A percentile compares a stretch with the other conserved stretches of the same genome.
These are phyloP conservation scores for Fusarium poae DNA, from an alignment of 2,329 filamentous ascomycete genomes.

Conservation along the genomic window DNA sequence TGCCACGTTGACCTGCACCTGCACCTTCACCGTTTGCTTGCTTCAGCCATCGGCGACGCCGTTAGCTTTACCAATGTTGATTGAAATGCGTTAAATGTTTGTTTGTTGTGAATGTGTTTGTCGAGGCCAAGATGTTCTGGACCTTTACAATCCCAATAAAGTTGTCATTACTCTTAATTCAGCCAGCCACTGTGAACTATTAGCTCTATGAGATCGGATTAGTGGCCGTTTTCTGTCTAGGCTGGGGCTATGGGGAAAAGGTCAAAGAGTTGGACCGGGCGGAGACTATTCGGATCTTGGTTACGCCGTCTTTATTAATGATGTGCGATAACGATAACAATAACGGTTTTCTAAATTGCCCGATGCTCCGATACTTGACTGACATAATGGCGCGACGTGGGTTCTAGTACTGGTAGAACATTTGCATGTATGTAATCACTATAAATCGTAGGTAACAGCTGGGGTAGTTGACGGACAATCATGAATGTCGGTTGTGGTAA, in stretches of 20 bases:
- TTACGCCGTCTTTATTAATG: not conserved
- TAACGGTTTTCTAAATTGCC: not conserved
- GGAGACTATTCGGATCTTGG: not conserved
- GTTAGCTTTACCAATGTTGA: not conserved
- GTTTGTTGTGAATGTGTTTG: not conserved
- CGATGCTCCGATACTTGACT: not conserved
- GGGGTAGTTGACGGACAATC: not conserved
- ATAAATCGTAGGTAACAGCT: rapidly evolving
- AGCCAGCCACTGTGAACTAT: not conserved
- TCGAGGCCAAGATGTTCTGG: not conserved
- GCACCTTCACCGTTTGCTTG: not conserved
- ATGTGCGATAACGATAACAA: not conserved
- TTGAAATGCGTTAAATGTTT: not conserved
- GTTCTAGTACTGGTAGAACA: not conserved
- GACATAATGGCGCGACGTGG: not conserved
- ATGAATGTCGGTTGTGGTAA: not conserved
- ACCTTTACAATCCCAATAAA: not conserved
- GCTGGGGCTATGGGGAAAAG: not conserved
- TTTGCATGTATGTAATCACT: not conserved
- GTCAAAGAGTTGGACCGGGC: not conserved
- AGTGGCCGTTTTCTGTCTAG: slow-evolving; percentile 1
- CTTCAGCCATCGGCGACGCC: not conserved
- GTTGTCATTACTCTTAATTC: not conserved
- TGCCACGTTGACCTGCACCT: not conserved
- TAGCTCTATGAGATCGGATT: not conserved